Base-by-base conservation (phyloP, 2,329 filamentous ascomycete genomes). In the Fusarium tuaranense region DNA sequence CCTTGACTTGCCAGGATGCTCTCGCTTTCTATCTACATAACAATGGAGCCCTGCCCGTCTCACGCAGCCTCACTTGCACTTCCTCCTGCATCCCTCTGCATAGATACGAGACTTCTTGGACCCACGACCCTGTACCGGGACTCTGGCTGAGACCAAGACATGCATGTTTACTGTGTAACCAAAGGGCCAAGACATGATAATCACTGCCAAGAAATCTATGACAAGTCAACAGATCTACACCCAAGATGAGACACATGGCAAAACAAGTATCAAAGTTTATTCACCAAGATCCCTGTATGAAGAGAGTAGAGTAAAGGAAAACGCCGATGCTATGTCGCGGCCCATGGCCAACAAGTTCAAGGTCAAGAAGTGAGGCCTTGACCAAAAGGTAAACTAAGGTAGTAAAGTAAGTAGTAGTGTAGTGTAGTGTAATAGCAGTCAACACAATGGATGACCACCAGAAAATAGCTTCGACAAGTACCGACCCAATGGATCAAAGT, bases 241-340 rank as follows among this genome's bases (percentile, higher is more conserved):
- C 22, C 5, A 44, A 27, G n/a, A 36, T 38, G 36, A 38, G 5
- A 27, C 10, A 38, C 5, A 22, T 27, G 18, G n/a, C 13, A 18
- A 22, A n/a, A 22, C 25, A 25, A 63, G 32, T 61, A 76, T 32
- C 53, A 13, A 76, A 67, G 59, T 27, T 59, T 22, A 57, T 69
- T 20, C 65, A 65, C 61, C 44, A 27, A 27, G 27, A 62, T 32
- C 59, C 55, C 27, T 59, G 10, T 58, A 48, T 46, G 34, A 64
- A 57, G 38, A 59, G 16, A 61, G 18, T 36, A 67, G 34, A 44
- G 32, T 30, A 65, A 62, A 62, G 32, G 51, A 67, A 36, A 76
- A 76, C 77, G 73, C 77, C 78, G 70, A 75, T 78, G 71, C 78
- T 78, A 80, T 80, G 78, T 76, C 70, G 69, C 71, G 73, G 59